Base-by-base conservation (phyloP, 306 rosid genomes). In the Pterocarpus santalinus region DNA sequence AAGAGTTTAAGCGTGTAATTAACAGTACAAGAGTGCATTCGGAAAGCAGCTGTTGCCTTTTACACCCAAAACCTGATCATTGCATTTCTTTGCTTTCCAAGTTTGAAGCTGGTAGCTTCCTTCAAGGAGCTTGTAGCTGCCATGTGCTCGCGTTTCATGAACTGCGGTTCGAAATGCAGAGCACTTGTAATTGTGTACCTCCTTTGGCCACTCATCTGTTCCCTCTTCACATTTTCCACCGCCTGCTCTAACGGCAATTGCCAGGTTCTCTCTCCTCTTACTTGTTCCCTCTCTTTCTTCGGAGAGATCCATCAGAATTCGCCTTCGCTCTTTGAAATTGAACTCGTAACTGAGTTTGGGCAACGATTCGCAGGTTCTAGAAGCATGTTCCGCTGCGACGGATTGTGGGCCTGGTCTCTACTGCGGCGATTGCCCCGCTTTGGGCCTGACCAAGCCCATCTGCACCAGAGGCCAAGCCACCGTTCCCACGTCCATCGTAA, bases 371-470 rank as follows among this genome's bases (percentile, higher is more conserved):
- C 93, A 95, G 98, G 85, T 88, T 87, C 79, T 85, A 17, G 92
- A 89, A 85, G 71, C 96, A 46, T 95, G 99, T 76, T 81, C 92
- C 2, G 82, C 86, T 8, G 77, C 93, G 47, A 86, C 90, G 7
- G 93, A 92, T 82, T 95, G 99, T 80, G 97, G 90, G n/a, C 22
- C 91, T 4, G 94, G 97, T 53, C 94, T 95, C 10, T 95, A 90
- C 79, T 95, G 99, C 73, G 98, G 99, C 62, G 90, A 93, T 71
- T 95, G 99, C 76, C 98, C 97, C 68, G 81, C 91, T 84, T 84
- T 87, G 65, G 98, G 92, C 9, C 70, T 83, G 76, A 86, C 84
- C 43, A 94, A 87, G 79, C 98, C 99, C 38, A 39, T 90, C 43
- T 96, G 99, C 69, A 92, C 87, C 79, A 86, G 99, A 87, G 98